These are phyloP conservation scores for Haematococcus lacustris DNA, from an alignment of 139 green algal species.

Conservation along the genomic window DNA sequence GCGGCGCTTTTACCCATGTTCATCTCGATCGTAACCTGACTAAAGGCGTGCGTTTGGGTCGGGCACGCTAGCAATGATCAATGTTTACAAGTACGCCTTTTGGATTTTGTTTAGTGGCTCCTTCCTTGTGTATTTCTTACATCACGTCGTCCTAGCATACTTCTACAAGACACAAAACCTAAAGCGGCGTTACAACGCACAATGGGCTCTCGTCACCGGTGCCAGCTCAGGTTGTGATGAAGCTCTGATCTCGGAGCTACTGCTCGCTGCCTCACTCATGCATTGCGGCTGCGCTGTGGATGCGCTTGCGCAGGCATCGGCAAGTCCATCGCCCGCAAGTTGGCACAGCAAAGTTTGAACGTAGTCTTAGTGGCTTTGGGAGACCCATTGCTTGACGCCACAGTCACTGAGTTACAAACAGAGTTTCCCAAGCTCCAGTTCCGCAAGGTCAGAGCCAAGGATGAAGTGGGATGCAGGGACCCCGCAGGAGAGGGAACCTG, in stretches of 20 bases:
- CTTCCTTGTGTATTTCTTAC: slow-evolving; percentile 59
- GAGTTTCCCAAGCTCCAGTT: slow-evolving; percentile 63
- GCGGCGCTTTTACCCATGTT: too few species aligned
- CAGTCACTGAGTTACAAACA: slow-evolving; percentile 56
- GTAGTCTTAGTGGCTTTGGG: slow-evolving; percentile 83
- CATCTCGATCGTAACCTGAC: too few species aligned
- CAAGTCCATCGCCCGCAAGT: slow-evolving; percentile 70
- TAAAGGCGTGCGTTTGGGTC: neutral
- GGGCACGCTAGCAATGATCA: neutral
- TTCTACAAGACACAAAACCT: slow-evolving; percentile 78
- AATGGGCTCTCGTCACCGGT: slow-evolving; percentile 92
- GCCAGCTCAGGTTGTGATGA: slow-evolving; percentile 75
- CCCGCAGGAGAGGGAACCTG: neutral
- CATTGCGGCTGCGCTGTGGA: too few species aligned
- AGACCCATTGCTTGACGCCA: slow-evolving; percentile 68
- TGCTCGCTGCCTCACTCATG: too few species aligned
- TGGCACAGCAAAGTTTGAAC: slow-evolving; percentile 81
- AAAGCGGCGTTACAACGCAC: slow-evolving; percentile 76
- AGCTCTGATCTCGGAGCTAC: too few species aligned
- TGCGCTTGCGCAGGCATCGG: slow-evolving; percentile 81
- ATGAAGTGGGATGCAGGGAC: neutral
- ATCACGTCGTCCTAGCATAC: slow-evolving; percentile 49
- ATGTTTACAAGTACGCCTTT: slow-evolving; percentile 25
- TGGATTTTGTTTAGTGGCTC: slow-evolving; percentile 12
- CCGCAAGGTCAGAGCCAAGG: slow-evolving; percentile 70